A percentile compares a stretch with the other conserved stretches of the same genome.
These are phyloP conservation scores for Pleurotus platypus DNA, from an alignment of 768 basidiomycete species.

Conservation along the genomic window DNA sequence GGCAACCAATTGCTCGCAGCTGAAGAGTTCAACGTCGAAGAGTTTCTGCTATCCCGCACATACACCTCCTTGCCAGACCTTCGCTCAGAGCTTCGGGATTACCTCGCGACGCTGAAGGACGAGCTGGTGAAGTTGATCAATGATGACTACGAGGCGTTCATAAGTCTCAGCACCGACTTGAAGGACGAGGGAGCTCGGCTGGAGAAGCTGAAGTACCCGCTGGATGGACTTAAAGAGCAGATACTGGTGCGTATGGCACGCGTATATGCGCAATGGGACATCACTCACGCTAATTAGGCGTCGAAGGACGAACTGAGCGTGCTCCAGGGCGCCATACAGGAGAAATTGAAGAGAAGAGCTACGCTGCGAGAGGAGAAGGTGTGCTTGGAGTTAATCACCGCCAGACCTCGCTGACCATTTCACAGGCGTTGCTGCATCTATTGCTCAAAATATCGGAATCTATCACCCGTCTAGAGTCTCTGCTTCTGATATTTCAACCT, in stretches of 20 bases:
- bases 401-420: neutral
- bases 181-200: conserved; percentile 79
- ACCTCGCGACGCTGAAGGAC: conserved; percentile 80
- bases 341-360: conserved; percentile 73
- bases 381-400: conserved; percentile 1
- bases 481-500: conserved; percentile 67
- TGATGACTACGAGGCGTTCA: conserved; percentile 97
- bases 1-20: conserved; percentile 69
- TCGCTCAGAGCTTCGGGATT: conserved; percentile 82
- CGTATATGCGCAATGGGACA: neutral
- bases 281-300: conserved; percentile 32
- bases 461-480: conserved; percentile 79
- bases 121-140: conserved; percentile 96
- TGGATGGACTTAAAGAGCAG: conserved; percentile 58
- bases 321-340: conserved; percentile 72
- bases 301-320: conserved; percentile 59
- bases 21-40: conserved; percentile 74
- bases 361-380: conserved; percentile 87
- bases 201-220: conserved; percentile 62
- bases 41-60: conserved; percentile 82
- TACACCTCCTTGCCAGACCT: conserved; percentile 86
- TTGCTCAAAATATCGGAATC: conserved; percentile 93
- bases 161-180: conserved; percentile 90
- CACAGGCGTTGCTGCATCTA: conserved; percentile 77
- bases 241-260: conserved; percentile 53